Evolutionary conservation across 2,329 filamentous ascomycete genomes (phyloP).

Genomic region (Fusarium duplospermum): DNA sequence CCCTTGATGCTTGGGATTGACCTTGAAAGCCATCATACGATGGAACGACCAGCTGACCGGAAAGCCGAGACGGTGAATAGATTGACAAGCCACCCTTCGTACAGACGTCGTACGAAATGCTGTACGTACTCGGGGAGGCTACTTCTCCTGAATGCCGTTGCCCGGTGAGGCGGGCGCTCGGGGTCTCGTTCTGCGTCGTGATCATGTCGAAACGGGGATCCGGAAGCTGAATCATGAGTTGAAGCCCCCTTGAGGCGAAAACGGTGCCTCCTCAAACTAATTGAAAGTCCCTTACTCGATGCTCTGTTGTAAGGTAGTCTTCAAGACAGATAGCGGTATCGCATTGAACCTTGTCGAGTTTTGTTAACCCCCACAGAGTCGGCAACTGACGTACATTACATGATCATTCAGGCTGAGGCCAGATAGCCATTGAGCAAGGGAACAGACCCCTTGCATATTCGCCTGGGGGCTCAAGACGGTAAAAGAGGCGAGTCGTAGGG

Average conservation of each 20-base stretch:
- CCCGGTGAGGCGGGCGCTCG: conserved; percentile 8
- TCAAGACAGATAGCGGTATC: not conserved
- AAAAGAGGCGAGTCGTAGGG: conserved; percentile 10
- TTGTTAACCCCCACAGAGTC: not conserved
- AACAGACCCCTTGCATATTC: conserved; percentile 15
- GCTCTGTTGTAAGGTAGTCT: not conserved
- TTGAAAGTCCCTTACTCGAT: not conserved
- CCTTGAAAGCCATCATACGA: conserved; percentile 40
- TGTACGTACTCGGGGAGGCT: conserved; percentile 27
- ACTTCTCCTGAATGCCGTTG: conserved; percentile 9
- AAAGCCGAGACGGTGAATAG: conserved; percentile 40
- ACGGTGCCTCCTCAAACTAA: not conserved
- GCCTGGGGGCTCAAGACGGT: conserved; percentile 4
- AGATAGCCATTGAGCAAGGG: conserved; percentile 12
- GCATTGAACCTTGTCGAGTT: not conserved
- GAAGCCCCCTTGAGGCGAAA: not conserved
- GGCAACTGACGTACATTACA: conserved; percentile 12
- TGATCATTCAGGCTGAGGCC: conserved; percentile 8
- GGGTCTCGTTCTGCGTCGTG: not conserved
- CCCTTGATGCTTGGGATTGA: conserved; percentile 8
- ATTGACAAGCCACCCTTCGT: conserved; percentile 35
- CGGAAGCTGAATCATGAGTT: conserved; percentile 15
- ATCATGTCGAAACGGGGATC: conserved; percentile 1
- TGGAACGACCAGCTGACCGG: conserved; percentile 35
- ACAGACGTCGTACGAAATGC: conserved; percentile 36